phyloP scores from a whole-genome alignment of 345 rosid genomes.

The Kandelia obovata region DNA sequence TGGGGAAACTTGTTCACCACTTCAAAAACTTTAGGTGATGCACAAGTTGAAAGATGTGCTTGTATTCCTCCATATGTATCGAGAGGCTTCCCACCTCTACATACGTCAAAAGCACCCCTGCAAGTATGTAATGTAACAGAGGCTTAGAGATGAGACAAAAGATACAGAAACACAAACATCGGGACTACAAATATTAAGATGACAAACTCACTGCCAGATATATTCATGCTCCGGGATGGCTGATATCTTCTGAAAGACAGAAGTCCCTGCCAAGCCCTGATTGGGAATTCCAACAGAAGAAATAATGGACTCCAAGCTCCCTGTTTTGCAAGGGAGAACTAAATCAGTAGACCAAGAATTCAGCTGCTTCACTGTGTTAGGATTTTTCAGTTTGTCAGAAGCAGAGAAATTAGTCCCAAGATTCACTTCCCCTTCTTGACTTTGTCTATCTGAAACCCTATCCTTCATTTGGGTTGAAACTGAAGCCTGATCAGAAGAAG shows the following conservation, averaged over 20 bases:
- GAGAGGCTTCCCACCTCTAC: not conserved
- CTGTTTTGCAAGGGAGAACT: slow-evolving; percentile 20
- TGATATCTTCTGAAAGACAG: not conserved
- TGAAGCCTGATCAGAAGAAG: slow-evolving; percentile 44
- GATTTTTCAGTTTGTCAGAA: slow-evolving; percentile 29
- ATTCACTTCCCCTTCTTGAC: slow-evolving; percentile 41
- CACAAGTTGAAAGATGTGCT: slow-evolving; percentile 71
- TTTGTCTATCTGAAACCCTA: slow-evolving; percentile 41
- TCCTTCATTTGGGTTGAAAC: slow-evolving; percentile 23
- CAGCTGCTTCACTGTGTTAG: slow-evolving; percentile 38
- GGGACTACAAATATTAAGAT: not conserved
- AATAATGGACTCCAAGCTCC: not conserved
- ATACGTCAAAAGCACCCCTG: not conserved
- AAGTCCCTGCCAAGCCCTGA: not conserved
- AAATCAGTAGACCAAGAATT: slow-evolving; percentile 31
- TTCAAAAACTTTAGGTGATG: slow-evolving; percentile 72
- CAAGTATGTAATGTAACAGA: no score
- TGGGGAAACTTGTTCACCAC: slow-evolving; percentile 43
- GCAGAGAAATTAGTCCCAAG: slow-evolving; percentile 14
- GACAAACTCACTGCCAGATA: slow-evolving; percentile 10
- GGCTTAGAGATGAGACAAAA: no score
- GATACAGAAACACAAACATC: not conserved
- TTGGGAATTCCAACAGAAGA: not conserved
- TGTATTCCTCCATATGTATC: slow-evolving; percentile 7
- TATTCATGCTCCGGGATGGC: not conserved